Conservation (phyloP, 768 basidiomycete species). For the Suillus hirtellus region DNA sequence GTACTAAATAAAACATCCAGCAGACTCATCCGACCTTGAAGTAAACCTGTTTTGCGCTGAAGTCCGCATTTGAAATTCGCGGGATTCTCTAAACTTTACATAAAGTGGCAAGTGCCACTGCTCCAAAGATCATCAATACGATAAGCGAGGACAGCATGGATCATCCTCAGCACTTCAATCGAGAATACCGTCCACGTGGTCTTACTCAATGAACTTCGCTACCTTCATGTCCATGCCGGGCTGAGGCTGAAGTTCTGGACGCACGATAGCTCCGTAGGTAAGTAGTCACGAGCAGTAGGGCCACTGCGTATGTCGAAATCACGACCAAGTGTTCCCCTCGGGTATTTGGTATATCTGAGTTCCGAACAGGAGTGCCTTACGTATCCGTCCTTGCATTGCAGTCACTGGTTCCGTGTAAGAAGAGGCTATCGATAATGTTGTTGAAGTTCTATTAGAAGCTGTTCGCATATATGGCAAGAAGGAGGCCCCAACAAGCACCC, state of each 20-base stretch:
- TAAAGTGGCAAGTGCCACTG: background rate
- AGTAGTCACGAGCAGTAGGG: background rate
- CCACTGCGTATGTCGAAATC: background rate
- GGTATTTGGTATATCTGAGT: background rate
- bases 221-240: background rate
- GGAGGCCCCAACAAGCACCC: background rate
- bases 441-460: background rate
- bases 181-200: background rate
- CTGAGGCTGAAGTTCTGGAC: background rate
- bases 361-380: background rate
- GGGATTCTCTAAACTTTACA: background rate
- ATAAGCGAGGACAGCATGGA: background rate
- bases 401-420: constrained; percentile 1
- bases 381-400: background rate
- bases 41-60: background rate
- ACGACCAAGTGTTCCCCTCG: background rate
- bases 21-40: background rate
- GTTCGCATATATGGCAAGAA: constrained; percentile 4
- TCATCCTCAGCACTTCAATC: background rate
- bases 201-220: background rate
- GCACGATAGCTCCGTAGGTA: background rate
- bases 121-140: background rate
- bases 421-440: background rate
- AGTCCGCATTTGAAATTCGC: background rate
- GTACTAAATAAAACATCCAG: background rate